Percentiles rank a stretch among this genome's conserved stretches.
These are phyloP conservation scores for Triticum timopheevii DNA, from an alignment of 176 grass and related monocot genomes.

Conservation along the genomic window DNA sequence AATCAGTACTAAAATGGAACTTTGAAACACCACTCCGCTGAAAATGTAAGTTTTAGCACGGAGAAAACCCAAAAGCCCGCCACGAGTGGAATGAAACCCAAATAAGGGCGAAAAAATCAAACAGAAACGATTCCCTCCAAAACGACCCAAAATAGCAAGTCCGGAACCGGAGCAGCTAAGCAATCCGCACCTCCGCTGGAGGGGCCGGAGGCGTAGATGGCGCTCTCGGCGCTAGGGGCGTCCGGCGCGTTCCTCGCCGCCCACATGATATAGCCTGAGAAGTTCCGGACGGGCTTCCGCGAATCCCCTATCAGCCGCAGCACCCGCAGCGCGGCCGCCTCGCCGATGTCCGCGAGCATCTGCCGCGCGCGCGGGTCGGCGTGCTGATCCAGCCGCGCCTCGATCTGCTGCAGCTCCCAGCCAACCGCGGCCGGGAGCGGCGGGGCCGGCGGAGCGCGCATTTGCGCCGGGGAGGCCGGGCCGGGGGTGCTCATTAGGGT, in stretches of 20 bases:
- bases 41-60: not conserved
- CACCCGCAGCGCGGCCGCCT: not conserved
- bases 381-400: not conserved
- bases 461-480: not conserved
- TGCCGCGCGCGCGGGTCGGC: not conserved
- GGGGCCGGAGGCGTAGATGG: not conserved
- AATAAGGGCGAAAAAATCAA: not conserved
- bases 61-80: not conserved
- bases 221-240: slow-evolving; percentile 18
- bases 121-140: not conserved
- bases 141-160: not conserved
- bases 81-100: too few species aligned
- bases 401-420: not conserved
- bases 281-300: not conserved
- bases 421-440: not conserved
- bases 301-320: not conserved
- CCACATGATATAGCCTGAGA: slow-evolving; percentile 20
- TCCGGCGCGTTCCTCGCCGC: not conserved
- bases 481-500: not conserved
- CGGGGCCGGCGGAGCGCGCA: not conserved
- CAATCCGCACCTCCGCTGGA: not conserved
- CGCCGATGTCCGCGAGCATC: not conserved
- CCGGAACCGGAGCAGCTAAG: not conserved
- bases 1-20: not conserved
- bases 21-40: not conserved